Evolutionary conservation across 345 rosid species (phyloP).

Genomic region (Linum tenue): DNA sequence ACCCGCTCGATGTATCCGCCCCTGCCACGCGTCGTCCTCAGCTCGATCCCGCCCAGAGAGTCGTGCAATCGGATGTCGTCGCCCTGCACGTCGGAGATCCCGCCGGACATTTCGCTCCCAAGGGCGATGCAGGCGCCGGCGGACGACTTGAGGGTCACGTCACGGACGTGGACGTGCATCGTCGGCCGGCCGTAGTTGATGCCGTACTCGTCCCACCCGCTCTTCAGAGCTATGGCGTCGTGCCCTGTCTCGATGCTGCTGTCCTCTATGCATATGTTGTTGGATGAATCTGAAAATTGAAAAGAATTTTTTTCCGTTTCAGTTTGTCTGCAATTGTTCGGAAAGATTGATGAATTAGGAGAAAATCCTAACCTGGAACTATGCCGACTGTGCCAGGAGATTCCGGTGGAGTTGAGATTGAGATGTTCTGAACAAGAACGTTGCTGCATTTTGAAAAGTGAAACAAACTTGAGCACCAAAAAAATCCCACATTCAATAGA

Average conservation of each 20-base stretch:
- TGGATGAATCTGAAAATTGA: conserved; percentile 63
- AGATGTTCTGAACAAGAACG: conserved; percentile 50
- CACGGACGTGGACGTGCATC: conserved; percentile 44
- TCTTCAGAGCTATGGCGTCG: conserved; percentile 68
- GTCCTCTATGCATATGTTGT: conserved; percentile 73
- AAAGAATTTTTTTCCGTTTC: too few relatives aligned
- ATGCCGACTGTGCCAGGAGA: conserved; percentile 66
- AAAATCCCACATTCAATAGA: too few relatives aligned
- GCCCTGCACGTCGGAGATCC: conserved; percentile 54
- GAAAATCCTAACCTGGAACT: conserved; percentile 22
- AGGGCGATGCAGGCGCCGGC: conserved; percentile 70
- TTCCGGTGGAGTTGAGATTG: conserved; percentile 42
- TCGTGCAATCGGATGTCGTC: conserved; percentile 36
- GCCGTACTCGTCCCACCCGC: conserved; percentile 97
- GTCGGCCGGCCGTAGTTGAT: conserved; percentile 64
- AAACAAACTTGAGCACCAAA: not conserved
- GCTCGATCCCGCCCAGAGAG: conserved; percentile 54
- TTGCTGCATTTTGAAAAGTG: conserved; percentile 29
- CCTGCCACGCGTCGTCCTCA: conserved; percentile 69
- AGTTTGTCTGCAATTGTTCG: too few relatives aligned
- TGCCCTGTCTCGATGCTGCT: conserved; percentile 62
- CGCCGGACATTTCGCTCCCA: conserved; percentile 99
- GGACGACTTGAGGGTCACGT: conserved; percentile 54
- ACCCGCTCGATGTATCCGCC: conserved; percentile 73
- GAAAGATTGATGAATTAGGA: too few relatives aligned